Evolutionary conservation across 2,329 filamentous ascomycete species (phyloP).

Genomic region (Aspergillus thermomutatus): DNA sequence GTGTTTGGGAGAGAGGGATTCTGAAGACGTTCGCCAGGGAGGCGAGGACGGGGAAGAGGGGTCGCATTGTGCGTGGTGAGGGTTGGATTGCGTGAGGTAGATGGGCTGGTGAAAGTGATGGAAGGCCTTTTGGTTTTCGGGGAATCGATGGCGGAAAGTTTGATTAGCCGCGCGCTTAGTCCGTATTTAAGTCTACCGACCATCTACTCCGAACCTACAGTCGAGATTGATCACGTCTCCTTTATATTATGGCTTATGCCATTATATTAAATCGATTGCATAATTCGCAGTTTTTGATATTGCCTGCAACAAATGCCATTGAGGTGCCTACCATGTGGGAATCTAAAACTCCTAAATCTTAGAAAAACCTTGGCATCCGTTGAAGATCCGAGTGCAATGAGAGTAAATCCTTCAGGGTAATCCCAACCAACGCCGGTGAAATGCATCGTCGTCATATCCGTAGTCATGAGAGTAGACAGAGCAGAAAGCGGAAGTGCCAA

Average conservation of each 20-base stretch:
- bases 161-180: constrained; percentile 14
- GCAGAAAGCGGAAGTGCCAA: background rate
- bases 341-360: background rate
- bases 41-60: constrained; percentile 40
- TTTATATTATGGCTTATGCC: background rate
- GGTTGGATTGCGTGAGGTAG: constrained; percentile 14
- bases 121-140: background rate
- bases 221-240: background rate
- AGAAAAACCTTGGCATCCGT: background rate
- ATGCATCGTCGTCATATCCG: constrained; percentile 20
- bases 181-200: background rate
- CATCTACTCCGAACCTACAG: too few relatives aligned
- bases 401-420: constrained; percentile 4
- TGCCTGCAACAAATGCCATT: background rate
- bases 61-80: constrained; percentile 27
- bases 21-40: constrained; percentile 45
- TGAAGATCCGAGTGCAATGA: background rate
- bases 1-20: constrained; percentile 36
- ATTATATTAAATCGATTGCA: background rate
- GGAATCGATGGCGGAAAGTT: constrained; percentile 8
- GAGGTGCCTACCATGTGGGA: background rate
- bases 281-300: background rate
- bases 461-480: constrained; percentile 8
- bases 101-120: constrained; percentile 14
- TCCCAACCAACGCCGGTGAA: constrained; percentile 17